These are phyloP conservation scores for Phytomonas francai DNA, from an alignment of 208 protist species.

Conservation along the genomic window DNA sequence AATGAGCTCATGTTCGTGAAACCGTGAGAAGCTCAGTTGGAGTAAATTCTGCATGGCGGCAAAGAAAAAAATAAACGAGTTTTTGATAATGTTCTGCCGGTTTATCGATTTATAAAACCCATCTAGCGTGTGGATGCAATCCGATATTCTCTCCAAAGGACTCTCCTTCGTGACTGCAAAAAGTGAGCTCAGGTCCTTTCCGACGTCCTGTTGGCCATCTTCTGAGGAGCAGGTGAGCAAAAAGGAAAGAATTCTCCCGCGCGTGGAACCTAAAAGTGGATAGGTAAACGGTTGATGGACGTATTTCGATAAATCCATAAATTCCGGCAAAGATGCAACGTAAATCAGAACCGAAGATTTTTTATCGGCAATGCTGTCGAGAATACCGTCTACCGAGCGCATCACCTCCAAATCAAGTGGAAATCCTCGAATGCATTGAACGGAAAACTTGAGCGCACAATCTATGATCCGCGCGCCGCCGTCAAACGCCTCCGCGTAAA, in stretches of 20 bases:
- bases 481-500: conserved; percentile 28
- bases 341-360: conserved; percentile 19
- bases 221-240: conserved; percentile 27
- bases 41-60: conserved; percentile 20
- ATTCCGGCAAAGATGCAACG: background rate
- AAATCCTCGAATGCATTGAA: conserved; percentile 20
- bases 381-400: conserved; percentile 33
- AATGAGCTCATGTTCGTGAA: conserved; percentile 28
- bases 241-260: conserved; percentile 40
- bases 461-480: conserved; percentile 27
- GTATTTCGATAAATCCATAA: conserved; percentile 1
- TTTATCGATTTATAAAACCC: conserved; percentile 42
- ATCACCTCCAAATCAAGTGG: conserved; percentile 51
- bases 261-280: conserved; percentile 23
- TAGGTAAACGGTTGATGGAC: conserved; percentile 11
- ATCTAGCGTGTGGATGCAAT: conserved; percentile 22
- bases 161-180: background rate
- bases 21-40: conserved; percentile 14
- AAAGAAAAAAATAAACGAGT: conserved; percentile 24
- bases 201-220: background rate
- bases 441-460: conserved; percentile 30
- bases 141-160: conserved; percentile 22
- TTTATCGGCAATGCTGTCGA: conserved; percentile 44
- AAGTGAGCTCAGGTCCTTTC: background rate
- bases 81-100: conserved; percentile 28